phyloP scores from a whole-genome alignment of 2,329 filamentous ascomycete genomes.

The Exophiala aquamarina region DNA sequence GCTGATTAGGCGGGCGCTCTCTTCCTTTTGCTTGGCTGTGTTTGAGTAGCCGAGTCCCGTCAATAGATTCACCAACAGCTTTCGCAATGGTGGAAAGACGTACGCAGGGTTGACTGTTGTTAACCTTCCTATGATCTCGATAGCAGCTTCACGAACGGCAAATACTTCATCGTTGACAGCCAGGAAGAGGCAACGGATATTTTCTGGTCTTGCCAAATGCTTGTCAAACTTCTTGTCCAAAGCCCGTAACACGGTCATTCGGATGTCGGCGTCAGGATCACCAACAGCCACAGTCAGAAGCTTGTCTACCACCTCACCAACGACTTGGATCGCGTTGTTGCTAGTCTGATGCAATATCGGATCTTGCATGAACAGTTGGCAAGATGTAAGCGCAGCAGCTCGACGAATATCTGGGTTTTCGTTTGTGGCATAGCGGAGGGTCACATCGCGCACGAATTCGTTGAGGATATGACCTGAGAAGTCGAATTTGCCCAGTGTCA shows the following conservation, averaged over 20 bases:
- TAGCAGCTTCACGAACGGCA: conserved; percentile 86
- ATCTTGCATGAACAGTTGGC: conserved; percentile 93
- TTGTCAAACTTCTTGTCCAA: conserved; percentile 92
- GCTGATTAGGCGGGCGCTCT: conserved; percentile 89
- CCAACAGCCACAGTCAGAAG: conserved; percentile 92
- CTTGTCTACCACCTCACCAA: conserved; percentile 96
- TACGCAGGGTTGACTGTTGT: conserved; percentile 93
- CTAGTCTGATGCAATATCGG: conserved; percentile 98
- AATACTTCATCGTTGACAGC: conserved; percentile 95
- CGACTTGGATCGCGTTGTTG: conserved; percentile 93
- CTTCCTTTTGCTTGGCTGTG: conserved; percentile 90
- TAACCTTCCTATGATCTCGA: conserved; percentile 91
- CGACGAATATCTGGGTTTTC: conserved; percentile 92
- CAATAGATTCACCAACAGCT: conserved; percentile 91
- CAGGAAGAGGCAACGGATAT: conserved; percentile 92
- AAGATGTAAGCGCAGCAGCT: conserved; percentile 93
- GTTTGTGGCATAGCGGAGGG: conserved; percentile 96
- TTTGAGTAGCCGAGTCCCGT: conserved; percentile 97
- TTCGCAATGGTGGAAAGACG: conserved; percentile 91
- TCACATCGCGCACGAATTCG: conserved; percentile 97
- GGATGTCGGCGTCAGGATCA: conserved; percentile 84
- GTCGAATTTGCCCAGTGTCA: conserved; percentile 96
- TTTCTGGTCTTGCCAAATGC: conserved; percentile 95
- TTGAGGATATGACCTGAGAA: conserved; percentile 90
- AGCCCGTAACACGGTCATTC: conserved; percentile 81